Base-by-base conservation (phyloP, 331 rosid genomes). In the Prunus yedoensis region DNA sequence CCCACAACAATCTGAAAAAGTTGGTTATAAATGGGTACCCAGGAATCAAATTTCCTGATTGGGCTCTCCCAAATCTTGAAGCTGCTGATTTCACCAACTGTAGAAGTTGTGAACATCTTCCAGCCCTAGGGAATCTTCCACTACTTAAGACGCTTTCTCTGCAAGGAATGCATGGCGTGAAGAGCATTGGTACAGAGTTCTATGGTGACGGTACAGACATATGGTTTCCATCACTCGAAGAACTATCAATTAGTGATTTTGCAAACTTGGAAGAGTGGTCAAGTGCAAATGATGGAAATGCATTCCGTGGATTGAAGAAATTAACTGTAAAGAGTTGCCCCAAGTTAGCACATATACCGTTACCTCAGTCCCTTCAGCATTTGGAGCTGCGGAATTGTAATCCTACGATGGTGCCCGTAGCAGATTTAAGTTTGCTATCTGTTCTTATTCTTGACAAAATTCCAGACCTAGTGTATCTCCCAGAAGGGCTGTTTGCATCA, bases 191-290 rank as follows among this genome's bases (percentile, higher is more conserved):
- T 2, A 2, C 7, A 60, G 59, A 79, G 18, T 25, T 79, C 25
- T 79, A 67, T 17, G 59, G 80, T 8, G 54, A 3, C 1, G 62
- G 27, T 35, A 20, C 1, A 0, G 20, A 1, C 57, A 12, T 2
- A 6, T 2, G 74, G 10, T 79, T 79, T 66, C 17, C 64, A 35
- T 70, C 78, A n/a, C 75, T 79, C 15, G 62, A 57, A 66, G 78
- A 73, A 18, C 69, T 79, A 46, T 6, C 45, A 32, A 28, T 79
- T 2, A 30, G 15, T 53, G 78, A 72, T 20, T 65, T 79, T 54
- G 74, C 78, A 0, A 73, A 65, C 62, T 67, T 79, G 74, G 59
- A 66, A 46, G 62, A 64, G n/a, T 79, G 82, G 78, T 41, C 52
- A 35, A 25, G 32, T 59, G 12, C 46, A 58, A 47, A 46, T 59